Percentiles rank a stretch among this genome's conserved stretches.
These are phyloP conservation scores for Ogataea haglerorum DNA, from an alignment of 805 yeast species.

Conservation along the genomic window DNA sequence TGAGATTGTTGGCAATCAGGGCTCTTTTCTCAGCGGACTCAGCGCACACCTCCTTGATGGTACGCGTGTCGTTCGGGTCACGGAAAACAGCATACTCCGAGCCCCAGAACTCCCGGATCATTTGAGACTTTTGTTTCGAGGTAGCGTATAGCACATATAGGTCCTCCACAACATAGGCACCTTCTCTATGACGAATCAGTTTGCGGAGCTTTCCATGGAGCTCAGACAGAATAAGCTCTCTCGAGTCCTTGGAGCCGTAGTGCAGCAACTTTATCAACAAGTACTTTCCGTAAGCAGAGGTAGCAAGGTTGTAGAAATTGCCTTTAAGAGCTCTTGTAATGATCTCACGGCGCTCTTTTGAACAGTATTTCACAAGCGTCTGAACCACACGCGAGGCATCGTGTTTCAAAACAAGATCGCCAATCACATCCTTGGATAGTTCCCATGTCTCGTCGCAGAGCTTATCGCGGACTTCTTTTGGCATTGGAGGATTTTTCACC, in stretches of 20 bases:
- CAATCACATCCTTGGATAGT: conserved; percentile 68
- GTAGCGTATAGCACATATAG: conserved; percentile 80
- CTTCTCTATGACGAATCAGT: conserved; percentile 94
- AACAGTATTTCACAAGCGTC: conserved; percentile 82
- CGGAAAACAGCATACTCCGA: conserved; percentile 88
- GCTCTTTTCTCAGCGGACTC: conserved; percentile 77
- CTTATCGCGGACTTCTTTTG: conserved; percentile 72
- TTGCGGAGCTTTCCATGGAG: conserved; percentile 88
- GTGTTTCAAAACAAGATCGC: conserved; percentile 87
- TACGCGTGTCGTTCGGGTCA: conserved; percentile 63
- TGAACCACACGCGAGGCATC: conserved; percentile 97
- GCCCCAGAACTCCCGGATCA: conserved; percentile 96
- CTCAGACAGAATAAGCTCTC: conserved; percentile 74
- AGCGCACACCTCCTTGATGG: conserved; percentile 60
- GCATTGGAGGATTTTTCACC: conserved; percentile 77
- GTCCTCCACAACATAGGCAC: conserved; percentile 97
- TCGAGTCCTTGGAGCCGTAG: conserved; percentile 82
- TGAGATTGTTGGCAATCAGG: conserved; percentile 69
- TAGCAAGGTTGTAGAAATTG: conserved; percentile 75
- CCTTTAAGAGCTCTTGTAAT: conserved; percentile 71
- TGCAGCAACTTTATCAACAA: conserved; percentile 82
- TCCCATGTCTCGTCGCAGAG: conserved; percentile 84
- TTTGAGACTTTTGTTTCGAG: conserved; percentile 79
- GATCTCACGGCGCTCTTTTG: conserved; percentile 71
- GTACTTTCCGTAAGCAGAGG: conserved; percentile 92